Evolutionary conservation across 768 basidiomycete genomes (phyloP).

Genomic region (Naganishia randhawae): DNA sequence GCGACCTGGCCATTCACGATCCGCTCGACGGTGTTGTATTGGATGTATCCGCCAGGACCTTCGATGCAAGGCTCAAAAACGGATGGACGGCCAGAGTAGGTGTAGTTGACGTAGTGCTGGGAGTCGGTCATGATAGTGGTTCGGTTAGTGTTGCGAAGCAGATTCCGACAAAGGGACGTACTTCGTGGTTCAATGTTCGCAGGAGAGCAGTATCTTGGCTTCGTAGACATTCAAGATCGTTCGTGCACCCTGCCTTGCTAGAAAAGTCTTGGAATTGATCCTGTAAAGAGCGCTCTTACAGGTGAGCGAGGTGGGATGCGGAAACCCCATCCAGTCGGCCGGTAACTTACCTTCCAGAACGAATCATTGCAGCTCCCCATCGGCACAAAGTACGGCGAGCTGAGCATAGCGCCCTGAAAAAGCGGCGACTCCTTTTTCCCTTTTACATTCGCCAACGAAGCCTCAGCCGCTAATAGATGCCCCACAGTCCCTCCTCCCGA

Average conservation of each 20-base stretch:
- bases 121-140: not conserved
- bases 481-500: constrained; percentile 19
- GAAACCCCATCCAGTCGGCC: not conserved
- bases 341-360: constrained; percentile 22
- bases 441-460: not conserved
- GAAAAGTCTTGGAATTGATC: constrained; percentile 23
- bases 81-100: constrained; percentile 21
- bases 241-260: constrained; percentile 9
- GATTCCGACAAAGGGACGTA: too few relatives aligned
- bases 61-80: constrained; percentile 25
- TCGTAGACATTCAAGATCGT: constrained; percentile 22
- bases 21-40: constrained; percentile 15
- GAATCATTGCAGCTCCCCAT: constrained; percentile 17
- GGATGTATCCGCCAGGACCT: constrained; percentile 19
- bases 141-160: too few relatives aligned
- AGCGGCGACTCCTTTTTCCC: not conserved
- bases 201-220: constrained; percentile 1
- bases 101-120: constrained; percentile 20
- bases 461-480: constrained; percentile 20
- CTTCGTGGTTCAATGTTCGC: constrained; percentile 22
- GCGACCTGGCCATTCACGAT: constrained; percentile 12
- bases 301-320: not conserved
- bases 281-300: not conserved
- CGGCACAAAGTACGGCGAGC: constrained; percentile 23
- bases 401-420: constrained; percentile 20